Percentiles rank a stretch among this genome's conserved stretches.
These are phyloP conservation scores for Cladosporium sp. DNA, from an alignment of 2,329 filamentous ascomycete genomes.

Conservation along the genomic window DNA sequence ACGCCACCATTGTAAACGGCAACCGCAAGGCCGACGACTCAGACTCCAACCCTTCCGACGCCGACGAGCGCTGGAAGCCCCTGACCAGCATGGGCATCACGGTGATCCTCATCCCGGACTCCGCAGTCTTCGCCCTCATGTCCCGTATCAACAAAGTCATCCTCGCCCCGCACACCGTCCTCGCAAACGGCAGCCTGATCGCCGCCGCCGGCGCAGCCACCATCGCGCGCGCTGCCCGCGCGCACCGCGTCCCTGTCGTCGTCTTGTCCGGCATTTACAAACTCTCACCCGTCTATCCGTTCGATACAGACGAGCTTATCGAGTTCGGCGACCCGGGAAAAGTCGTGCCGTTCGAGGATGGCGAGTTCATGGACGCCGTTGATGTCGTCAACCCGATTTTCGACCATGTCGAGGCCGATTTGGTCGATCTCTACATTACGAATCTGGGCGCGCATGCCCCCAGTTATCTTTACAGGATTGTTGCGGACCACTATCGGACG, in stretches of 20 bases:
- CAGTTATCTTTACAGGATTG: constrained; percentile 66
- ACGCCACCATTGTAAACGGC: constrained; percentile 55
- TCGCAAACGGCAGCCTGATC: constrained; percentile 80
- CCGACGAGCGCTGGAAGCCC: constrained; percentile 62
- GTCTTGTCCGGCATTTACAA: constrained; percentile 91
- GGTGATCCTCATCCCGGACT: constrained; percentile 78
- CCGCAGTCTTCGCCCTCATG: constrained; percentile 88
- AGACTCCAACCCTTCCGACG: constrained; percentile 36
- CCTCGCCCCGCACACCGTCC: constrained; percentile 72
- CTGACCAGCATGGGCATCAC: constrained; percentile 71
- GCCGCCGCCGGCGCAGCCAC: constrained; percentile 76
- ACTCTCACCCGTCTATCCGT: constrained; percentile 82
- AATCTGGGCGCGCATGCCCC: constrained; percentile 69
- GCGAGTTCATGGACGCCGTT: constrained; percentile 68
- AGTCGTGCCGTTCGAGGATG: constrained; percentile 72
- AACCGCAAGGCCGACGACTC: constrained; percentile 33
- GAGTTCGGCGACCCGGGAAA: constrained; percentile 79
- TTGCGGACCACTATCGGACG: constrained; percentile 67
- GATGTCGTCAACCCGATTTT: constrained; percentile 73
- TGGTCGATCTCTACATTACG: constrained; percentile 77
- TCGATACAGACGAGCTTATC: constrained; percentile 72
- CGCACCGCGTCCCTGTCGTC: constrained; percentile 76
- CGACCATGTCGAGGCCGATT: constrained; percentile 72
- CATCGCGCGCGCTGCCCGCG: constrained; percentile 77
- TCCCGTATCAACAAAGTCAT: constrained; percentile 93